Conservation (phyloP, 257 asterid species). For the Solanum tarapatanum region DNA sequence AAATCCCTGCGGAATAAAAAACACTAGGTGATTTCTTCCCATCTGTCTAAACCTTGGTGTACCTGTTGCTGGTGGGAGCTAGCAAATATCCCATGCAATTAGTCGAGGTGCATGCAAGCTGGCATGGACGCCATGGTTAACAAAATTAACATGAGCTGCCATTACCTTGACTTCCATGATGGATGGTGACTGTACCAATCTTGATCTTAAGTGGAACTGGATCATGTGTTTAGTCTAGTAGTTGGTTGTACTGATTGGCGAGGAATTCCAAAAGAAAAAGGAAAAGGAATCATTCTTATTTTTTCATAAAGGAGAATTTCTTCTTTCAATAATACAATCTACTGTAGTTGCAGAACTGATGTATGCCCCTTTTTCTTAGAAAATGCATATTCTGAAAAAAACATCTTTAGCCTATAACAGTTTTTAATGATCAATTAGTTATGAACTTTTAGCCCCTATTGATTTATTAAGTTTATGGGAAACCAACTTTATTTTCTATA, state of each 20-base stretch:
- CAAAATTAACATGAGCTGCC: not conserved
- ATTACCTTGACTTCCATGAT: not conserved
- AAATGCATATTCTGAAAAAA: not conserved
- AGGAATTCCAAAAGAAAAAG: not conserved
- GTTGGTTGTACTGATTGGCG: not conserved
- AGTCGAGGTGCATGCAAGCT: not conserved
- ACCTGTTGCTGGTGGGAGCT: not conserved
- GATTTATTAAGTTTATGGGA: not conserved
- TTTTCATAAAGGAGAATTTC: not conserved
- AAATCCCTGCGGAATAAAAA: not conserved
- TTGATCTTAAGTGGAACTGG: not conserved
- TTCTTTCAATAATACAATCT: not conserved
- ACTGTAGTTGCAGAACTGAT: not conserved
- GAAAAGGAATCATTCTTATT: not conserved
- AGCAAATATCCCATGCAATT: not conserved
- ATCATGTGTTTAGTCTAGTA: not conserved
- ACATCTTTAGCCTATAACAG: not conserved
- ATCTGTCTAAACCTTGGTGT: not conserved
- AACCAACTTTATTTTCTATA: not conserved
- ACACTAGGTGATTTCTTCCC: not conserved
- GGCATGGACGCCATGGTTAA: not conserved
- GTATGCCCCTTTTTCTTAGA: not conserved
- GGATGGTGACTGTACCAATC: not conserved
- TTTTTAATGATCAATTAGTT: not conserved
- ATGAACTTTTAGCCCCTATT: not conserved